Evolutionary conservation across 208 protist genomes (phyloP), one percentile per base, ranked within the genome.

Genomic region (Crithidia mellificae): DNA sequence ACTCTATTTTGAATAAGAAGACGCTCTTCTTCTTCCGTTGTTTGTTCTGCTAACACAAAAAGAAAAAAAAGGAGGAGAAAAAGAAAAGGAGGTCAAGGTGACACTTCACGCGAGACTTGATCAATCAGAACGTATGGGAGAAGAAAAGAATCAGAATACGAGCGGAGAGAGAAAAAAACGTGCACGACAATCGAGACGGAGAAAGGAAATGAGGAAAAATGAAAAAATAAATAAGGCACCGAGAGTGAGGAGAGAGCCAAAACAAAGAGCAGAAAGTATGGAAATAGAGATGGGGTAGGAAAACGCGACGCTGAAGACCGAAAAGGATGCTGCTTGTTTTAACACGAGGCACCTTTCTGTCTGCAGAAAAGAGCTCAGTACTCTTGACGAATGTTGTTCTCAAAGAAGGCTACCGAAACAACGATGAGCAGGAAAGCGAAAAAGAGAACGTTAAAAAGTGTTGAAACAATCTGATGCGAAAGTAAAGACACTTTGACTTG

Each of bases 1-100:
- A 53, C 46, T 63, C 43, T 67, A 50, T 56, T 53, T n/a, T 32
- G 22, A 57, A 62, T 25, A 9, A 15, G 50, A 36, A 36, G 14
- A 2, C 27, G 27, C 20, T 39, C 29, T 36, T 39, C 51, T 36
- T 56, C 17, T 36, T 15, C 51, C 1, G 51, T 25, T 56, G 20
- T 39, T 19, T 3, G 51, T 30, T 39, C n/a, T n/a, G n/a, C n/a
- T n/a, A n/a, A n/a, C n/a, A n/a, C n/a, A n/a, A n/a, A n/a, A n/a
- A n/a, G n/a, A n/a, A n/a, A n/a, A n/a, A n/a, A n/a, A n/a, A n/a
- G n/a, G n/a, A n/a, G n/a, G n/a, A n/a, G 39, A 46, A 46, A 6
- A 38, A 56, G n/a, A 46, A n/a, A 46, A 47, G 54, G 29, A 53
- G 20, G 30, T 25, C 32, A 41, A 64, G 52, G 30, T 12, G 64